Evolutionary conservation across 2,329 filamentous ascomycete genomes (phyloP), one percentile per base, ranked within the genome.

Genomic region (Simplicillium sp.): DNA sequence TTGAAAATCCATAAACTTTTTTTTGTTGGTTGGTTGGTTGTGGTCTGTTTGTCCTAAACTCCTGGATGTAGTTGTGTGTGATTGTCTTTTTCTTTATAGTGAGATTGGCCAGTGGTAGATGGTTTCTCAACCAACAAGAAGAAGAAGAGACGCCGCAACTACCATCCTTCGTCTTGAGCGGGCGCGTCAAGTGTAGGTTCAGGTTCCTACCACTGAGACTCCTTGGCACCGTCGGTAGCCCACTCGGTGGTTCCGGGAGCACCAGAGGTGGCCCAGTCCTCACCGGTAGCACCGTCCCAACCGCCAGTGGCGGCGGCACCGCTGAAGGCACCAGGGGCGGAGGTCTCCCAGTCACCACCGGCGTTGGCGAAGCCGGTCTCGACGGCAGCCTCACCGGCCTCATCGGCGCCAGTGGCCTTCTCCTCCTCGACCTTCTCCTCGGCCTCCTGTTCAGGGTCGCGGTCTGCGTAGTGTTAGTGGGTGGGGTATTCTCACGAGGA

Each of bases 361-460:
- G 73, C 71, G 60, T 13, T 13, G 15, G 31, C 31, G 73, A 89
- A 88, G 60, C 83, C 85, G 55, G 78, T 72, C 66, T 92, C 88
- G 56, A 92, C 80, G 55, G 85, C 80, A 55, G 71, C 82, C 48
- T 84, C 61, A 55, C 82, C 87, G 60, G 85, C 84, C 73, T 96
- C 90, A 54, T 95, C 89, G 56, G 76, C 83, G 60, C 80, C 83
- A 52, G 86, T 75, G 50, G 82, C 73, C 84, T 97, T 95, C 77
- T 97, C 90, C 67, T 90, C 85, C 65, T 86, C 85, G 53, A 82
- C 75, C 67, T 96, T 94, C 76, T 98, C 95, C 81, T 95, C 90
- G 68, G 95, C 92, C 82, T 98, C 92, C 56, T 89, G 88, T 75
- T 98, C 92, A 59, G 94, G 92, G 73, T 98, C 94, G 68, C 94